Evolutionary conservation across 2,329 filamentous ascomycete genomes (phyloP), one percentile per base, ranked within the genome.

Genomic region (Diaporthe longicolla): DNA sequence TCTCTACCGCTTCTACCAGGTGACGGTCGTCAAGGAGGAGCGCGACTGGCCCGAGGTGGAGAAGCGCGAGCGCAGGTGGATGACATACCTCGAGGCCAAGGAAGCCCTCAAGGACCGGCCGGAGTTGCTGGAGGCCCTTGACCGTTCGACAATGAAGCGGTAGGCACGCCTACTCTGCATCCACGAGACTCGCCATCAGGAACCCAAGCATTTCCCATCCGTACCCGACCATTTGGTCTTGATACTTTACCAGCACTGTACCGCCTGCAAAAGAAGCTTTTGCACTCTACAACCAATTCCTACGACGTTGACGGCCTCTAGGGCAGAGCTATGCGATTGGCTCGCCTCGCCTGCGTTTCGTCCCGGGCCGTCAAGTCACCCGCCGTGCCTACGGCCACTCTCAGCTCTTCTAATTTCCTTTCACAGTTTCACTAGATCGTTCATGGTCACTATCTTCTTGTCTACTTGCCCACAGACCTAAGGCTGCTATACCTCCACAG

Each of bases 31-130:
- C 76, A 92, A 92, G 80, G 94, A 98, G 85, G 93, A 97, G 83
- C 87, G 88, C 21, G 91, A 95, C 74, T 99, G 97, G 97, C 97
- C 97, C 1, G 97, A 99, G 87, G 93, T 90, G 86, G 91, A 97
- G 84, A 98, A 98, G 88, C 90, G 97, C 80, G 93, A 93, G 82
- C 91, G 97, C 75, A 91, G 93, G 82, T 99, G 97, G 97, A 95
- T 98, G 83, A 93, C 91, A 69, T 98, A 94, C 82, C 85, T 89
- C 68, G 91, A 97, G 83, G 97, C 97, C n/a, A 91, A 90, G 77
- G 91, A 94, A 78, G 92, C 92, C 65, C 86, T 99, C 79, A 89
- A 91, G 77, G 89, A 90, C 75, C 90, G 97, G 73, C 96, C 96
- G 2, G 97, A 98, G 87, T 87, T 99, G 74, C 87, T 96, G 77